Evolutionary conservation across 108 stramenopile genomes (phyloP).

Genomic region (Stephanodiscus minutulus): DNA sequence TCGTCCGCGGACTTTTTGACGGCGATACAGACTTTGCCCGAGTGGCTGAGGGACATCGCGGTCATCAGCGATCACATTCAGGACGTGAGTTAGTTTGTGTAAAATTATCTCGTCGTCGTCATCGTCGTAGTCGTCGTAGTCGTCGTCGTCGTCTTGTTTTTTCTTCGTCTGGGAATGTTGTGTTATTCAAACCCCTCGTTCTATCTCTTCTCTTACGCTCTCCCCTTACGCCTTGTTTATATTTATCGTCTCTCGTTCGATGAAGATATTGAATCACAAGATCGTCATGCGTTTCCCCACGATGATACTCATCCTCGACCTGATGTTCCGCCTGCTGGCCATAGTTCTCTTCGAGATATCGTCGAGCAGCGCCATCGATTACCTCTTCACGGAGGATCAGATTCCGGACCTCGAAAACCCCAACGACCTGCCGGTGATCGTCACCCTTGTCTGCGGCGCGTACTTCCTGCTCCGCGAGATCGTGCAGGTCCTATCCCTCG

Average conservation of each 20-base stretch:
- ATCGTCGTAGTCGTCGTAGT: no score
- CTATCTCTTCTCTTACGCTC: neutral
- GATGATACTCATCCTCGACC: constrained; percentile 74
- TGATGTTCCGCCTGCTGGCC: constrained; percentile 60
- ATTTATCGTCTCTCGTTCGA: neutral
- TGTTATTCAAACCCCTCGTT: neutral
- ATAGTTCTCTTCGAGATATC: constrained; percentile 78
- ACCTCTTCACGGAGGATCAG: constrained; percentile 31
- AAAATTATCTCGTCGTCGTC: neutral
- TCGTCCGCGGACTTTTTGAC: constrained; percentile 78
- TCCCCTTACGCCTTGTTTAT: neutral
- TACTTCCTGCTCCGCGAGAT: constrained; percentile 52
- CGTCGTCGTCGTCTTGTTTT: no score
- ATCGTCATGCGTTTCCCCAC: constrained; percentile 84
- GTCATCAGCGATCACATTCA: constrained; percentile 80
- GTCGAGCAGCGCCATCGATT: constrained; percentile 64
- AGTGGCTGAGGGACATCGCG: constrained; percentile 80
- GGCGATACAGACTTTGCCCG: constrained; percentile 78
- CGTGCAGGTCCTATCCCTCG: constrained; percentile 51
- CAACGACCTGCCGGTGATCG: neutral
- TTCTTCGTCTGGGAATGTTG: no score
- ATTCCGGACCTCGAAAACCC: neutral
- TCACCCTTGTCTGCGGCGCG: constrained; percentile 31
- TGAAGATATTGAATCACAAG: constrained; percentile 69
- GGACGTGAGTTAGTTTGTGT: constrained; percentile 24